Percentiles rank a stretch among this genome's conserved stretches.
These are phyloP conservation scores for Adansonia madagascariensis DNA, from an alignment of 441 rosid genomes.

Conservation along the genomic window DNA sequence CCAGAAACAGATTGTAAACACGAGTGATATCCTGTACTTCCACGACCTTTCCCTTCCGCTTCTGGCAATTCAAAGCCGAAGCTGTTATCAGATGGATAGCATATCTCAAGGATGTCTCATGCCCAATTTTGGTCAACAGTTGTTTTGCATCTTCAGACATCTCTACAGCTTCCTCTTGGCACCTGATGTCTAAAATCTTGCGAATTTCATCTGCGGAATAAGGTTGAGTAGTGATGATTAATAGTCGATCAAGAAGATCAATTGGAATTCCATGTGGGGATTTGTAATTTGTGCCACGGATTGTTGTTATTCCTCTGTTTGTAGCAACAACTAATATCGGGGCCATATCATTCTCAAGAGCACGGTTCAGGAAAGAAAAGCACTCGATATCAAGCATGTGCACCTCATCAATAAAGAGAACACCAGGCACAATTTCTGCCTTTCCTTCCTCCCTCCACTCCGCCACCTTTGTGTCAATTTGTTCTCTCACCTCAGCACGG, in stretches of 20 bases:
- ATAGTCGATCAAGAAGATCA: conserved; percentile 88
- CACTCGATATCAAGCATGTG: conserved; percentile 98
- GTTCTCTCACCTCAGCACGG: conserved; percentile 91
- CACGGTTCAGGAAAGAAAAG: conserved; percentile 95
- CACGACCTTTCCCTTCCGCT: conserved; percentile 72
- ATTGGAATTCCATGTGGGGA: conserved; percentile 95
- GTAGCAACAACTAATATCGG: conserved; percentile 92
- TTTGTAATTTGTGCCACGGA: conserved; percentile 89
- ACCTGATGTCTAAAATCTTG: conserved; percentile 81
- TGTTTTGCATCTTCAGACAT: conserved; percentile 84
- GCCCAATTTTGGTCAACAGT: conserved; percentile 73
- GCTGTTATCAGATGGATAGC: conserved; percentile 88
- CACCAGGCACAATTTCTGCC: conserved; percentile 94
- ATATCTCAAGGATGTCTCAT: conserved; percentile 86
- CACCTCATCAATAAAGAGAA: conserved; percentile 90
- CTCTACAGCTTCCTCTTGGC: conserved; percentile 94
- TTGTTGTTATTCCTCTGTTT: conserved; percentile 86
- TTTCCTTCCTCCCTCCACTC: conserved; percentile 99
- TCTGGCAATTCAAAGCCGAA: conserved; percentile 77
- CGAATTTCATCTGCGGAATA: conserved; percentile 75
- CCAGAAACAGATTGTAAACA: conserved; percentile 72
- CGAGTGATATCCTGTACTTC: conserved; percentile 76
- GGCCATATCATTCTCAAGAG: conserved; percentile 94
- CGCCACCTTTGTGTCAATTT: conserved; percentile 89
- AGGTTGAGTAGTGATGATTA: conserved; percentile 82